These are phyloP conservation scores for Verticillium isaacii DNA, from an alignment of 2,329 filamentous ascomycete genomes.

Conservation along the genomic window DNA sequence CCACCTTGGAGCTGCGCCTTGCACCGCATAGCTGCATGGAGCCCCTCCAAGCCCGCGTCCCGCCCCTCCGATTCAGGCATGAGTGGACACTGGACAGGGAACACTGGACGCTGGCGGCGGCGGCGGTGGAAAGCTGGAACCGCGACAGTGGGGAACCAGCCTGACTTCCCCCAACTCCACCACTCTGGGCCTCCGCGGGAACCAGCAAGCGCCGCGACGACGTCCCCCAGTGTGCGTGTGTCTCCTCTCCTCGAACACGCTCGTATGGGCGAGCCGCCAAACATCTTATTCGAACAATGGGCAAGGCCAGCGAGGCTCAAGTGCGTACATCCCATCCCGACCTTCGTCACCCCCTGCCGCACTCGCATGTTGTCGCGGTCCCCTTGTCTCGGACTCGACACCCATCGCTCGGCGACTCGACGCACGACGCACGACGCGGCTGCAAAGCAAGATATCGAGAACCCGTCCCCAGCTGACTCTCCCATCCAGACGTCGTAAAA, in stretches of 20 bases:
- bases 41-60: background rate
- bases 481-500: constrained; percentile 37
- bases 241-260: background rate
- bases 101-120: background rate
- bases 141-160: constrained; percentile 2
- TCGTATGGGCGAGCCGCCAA: background rate
- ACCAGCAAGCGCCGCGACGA: background rate
- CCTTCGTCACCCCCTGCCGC: constrained; percentile 9
- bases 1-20: background rate
- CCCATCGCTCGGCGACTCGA: background rate
- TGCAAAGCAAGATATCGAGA: background rate
- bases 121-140: background rate
- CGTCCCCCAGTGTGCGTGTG: background rate
- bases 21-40: background rate
- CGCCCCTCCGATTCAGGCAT: background rate
- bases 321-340: constrained; percentile 27
- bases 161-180: constrained; percentile 1
- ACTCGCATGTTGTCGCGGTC: background rate
- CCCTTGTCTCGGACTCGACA: background rate
- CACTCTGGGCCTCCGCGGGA: background rate
- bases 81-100: background rate
- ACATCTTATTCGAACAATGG: constrained; percentile 40
- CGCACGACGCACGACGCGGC: background rate
- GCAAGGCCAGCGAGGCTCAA: constrained; percentile 37
- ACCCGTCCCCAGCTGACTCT: constrained; percentile 7